These are phyloP conservation scores for Fusarium fujikuroi DNA, from an alignment of 2,329 filamentous ascomycete genomes.

Conservation along the genomic window DNA sequence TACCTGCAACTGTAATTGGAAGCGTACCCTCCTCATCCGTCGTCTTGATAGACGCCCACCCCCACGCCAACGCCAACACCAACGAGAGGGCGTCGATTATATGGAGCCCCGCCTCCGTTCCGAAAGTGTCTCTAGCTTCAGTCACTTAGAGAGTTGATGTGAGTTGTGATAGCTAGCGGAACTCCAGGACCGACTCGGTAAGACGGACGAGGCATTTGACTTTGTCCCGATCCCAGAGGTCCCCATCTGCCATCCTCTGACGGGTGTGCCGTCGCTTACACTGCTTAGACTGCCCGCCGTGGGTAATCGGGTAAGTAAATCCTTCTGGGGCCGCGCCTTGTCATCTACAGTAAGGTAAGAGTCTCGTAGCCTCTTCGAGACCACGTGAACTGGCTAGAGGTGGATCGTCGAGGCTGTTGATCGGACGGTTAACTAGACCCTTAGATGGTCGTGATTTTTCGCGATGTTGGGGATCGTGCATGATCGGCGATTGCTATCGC, in stretches of 20 bases:
- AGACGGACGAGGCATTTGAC: constrained; percentile 37
- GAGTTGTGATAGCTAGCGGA: background rate
- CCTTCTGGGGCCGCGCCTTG: constrained; percentile 7
- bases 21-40: constrained; percentile 16
- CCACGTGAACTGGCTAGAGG: constrained; percentile 24
- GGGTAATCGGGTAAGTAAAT: constrained; percentile 15
- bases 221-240: constrained; percentile 14
- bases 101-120: constrained; percentile 24
- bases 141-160: constrained; percentile 16
- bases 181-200: constrained; percentile 23
- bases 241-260: constrained; percentile 5
- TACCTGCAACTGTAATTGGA: constrained; percentile 14
- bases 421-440: background rate
- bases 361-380: constrained; percentile 5
- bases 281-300: constrained; percentile 4
- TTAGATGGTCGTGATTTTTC: constrained; percentile 1
- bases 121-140: constrained; percentile 26
- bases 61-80: constrained; percentile 23
- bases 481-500: constrained; percentile 19
- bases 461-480: background rate
- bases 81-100: constrained; percentile 23
- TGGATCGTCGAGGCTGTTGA: constrained; percentile 17
- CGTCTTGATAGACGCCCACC: constrained; percentile 7
- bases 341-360: constrained; percentile 8
- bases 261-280: constrained; percentile 11